Conservation (phyloP, 2,329 filamentous ascomycete genomes). For the Fusarium pseudograminearum region DNA sequence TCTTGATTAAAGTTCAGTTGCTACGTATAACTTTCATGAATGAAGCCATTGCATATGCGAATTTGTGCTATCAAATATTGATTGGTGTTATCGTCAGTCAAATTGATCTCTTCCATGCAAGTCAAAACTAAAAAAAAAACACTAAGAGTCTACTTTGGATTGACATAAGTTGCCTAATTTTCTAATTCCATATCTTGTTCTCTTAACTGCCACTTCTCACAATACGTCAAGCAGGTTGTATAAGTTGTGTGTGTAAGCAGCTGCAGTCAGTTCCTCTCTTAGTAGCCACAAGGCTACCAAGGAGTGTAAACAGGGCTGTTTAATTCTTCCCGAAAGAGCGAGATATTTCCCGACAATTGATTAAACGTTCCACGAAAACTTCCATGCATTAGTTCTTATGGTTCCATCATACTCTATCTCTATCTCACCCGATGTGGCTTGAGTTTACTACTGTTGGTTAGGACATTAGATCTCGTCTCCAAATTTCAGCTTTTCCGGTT, state of each 20-base stretch:
- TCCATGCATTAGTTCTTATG: slow-evolving; percentile 10
- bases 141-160: not conserved
- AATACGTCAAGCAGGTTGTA: not conserved
- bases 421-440: not conserved
- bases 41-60: not conserved
- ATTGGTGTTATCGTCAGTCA: not conserved
- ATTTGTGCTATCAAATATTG: not conserved
- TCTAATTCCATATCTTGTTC: not conserved
- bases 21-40: not conserved
- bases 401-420: not conserved
- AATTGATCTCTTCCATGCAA: not conserved
- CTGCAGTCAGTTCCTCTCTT: not conserved
- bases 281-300: too few relatives aligned
- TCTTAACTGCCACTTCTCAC: too few relatives aligned
- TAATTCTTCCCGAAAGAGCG: not conserved
- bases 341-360: slow-evolving; percentile 6
- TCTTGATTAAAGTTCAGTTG: not conserved
- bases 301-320: not conserved
- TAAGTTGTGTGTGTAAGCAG: not conserved
- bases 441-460: not conserved
- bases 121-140: not conserved
- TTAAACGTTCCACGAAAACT: slow-evolving; percentile 18
- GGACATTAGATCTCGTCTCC: slow-evolving; percentile 10
- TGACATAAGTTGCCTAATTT: not conserved
- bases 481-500: slow-evolving; percentile 38